Evolutionary conservation across 345 rosid genomes (phyloP).

Genomic region (Dovyalis caffra): DNA sequence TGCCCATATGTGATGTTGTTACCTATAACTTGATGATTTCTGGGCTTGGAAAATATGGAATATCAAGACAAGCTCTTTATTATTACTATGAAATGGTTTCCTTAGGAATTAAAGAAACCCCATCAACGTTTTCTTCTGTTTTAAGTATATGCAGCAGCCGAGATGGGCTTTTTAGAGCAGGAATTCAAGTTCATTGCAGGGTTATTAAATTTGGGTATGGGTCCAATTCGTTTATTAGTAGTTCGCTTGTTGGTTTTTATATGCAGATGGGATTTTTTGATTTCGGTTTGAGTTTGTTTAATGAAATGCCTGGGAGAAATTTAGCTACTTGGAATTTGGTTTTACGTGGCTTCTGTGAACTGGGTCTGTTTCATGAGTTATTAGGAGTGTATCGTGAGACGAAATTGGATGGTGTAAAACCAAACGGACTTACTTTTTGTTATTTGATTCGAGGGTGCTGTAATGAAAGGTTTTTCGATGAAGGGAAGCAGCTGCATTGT

Average conservation of each 20-base stretch:
- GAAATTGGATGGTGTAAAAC: conserved; percentile 43
- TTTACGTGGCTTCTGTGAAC: conserved; percentile 49
- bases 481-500: conserved; percentile 72
- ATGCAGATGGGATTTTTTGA: conserved; percentile 42
- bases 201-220: conserved; percentile 53
- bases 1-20: conserved; percentile 54
- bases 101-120: conserved; percentile 55
- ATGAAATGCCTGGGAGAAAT: conserved; percentile 61
- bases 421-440: conserved; percentile 66
- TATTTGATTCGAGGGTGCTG: conserved; percentile 63
- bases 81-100: conserved; percentile 56
- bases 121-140: conserved; percentile 63
- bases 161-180: conserved; percentile 44
- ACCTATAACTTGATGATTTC: conserved; percentile 66
- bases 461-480: conserved; percentile 39
- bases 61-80: conserved; percentile 32
- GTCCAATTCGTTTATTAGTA: conserved; percentile 51
- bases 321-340: conserved; percentile 56
- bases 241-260: conserved; percentile 62
- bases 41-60: conserved; percentile 47
- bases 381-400: conserved; percentile 42
- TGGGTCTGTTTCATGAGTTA: conserved; percentile 34
- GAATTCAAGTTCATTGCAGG: conserved; percentile 71
- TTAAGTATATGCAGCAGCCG: conserved; percentile 59
- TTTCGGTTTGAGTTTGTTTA: conserved; percentile 51